These are phyloP conservation scores for Naumovozyma castellii DNA, from an alignment of 805 yeast genomes.

Conservation along the genomic window DNA sequence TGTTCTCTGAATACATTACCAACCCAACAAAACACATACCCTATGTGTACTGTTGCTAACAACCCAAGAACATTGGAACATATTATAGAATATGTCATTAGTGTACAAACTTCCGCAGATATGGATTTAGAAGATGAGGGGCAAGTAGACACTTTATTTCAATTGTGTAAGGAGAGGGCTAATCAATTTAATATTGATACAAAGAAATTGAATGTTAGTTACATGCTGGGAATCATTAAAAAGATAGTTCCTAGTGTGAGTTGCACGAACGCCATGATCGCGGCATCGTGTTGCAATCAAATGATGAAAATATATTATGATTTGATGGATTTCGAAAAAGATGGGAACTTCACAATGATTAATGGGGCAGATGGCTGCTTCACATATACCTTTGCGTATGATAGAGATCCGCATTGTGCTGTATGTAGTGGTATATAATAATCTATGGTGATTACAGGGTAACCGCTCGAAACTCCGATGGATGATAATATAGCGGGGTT, in stretches of 20 bases:
- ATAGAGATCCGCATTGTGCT: constrained; percentile 53
- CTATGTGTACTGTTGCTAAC: constrained; percentile 89
- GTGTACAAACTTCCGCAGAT: constrained; percentile 53
- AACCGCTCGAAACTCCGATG: constrained; percentile 45
- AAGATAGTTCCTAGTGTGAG: constrained; percentile 91
- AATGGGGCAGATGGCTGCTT: constrained; percentile 75
- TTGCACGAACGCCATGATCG: constrained; percentile 84
- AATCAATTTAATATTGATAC: constrained; percentile 47
- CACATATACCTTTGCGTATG: constrained; percentile 60
- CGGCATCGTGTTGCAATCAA: constrained; percentile 82
- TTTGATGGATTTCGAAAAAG: constrained; percentile 42
- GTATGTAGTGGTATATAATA: constrained; percentile 41
- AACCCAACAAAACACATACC: constrained; percentile 45
- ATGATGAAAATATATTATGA: constrained; percentile 71
- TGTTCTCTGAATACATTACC: constrained; percentile 75
- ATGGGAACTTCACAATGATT: constrained; percentile 77
- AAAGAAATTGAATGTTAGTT: constrained; percentile 57
- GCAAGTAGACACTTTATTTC: constrained; percentile 56
- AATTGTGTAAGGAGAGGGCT: constrained; percentile 52
- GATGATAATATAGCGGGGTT: no score
- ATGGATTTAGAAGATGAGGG: constrained; percentile 56
- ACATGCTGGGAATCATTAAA: constrained; percentile 81
- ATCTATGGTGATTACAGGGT: no score
- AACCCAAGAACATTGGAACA: constrained; percentile 93
- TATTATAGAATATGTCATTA: constrained; percentile 84